Evolutionary conservation across 805 yeast species (phyloP).

Genomic region (Kluyveromyces dobzhanskii): DNA sequence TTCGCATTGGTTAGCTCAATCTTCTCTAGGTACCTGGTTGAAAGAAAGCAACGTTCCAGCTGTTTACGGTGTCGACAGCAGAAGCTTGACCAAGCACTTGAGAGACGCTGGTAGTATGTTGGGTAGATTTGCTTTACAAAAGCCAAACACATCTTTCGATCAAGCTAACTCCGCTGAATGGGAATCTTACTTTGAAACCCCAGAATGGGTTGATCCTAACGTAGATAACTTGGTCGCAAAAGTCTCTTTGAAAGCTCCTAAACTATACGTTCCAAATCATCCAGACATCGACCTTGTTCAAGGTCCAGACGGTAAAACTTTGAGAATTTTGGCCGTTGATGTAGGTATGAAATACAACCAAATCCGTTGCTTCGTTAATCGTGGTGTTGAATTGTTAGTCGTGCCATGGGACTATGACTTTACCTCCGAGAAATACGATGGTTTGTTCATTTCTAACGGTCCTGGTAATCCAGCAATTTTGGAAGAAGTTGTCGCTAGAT

Average conservation of each 20-base stretch:
- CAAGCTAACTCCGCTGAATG: conserved; percentile 38
- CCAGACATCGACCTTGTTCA: conserved; percentile 34
- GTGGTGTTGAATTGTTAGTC: conserved; percentile 93
- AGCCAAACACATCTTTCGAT: conserved; percentile 26
- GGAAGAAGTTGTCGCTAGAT: conserved; percentile 53
- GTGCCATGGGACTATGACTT: conserved; percentile 95
- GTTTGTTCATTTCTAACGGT: conserved; percentile 94
- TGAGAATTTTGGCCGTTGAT: conserved; percentile 85
- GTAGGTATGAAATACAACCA: conserved; percentile 98
- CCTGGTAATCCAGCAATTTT: conserved; percentile 98
- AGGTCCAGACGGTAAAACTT: conserved; percentile 64
- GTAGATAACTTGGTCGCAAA: conserved; percentile 82
- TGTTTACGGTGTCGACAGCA: conserved; percentile 94
- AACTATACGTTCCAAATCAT: conserved; percentile 58
- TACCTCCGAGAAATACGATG: conserved; percentile 76
- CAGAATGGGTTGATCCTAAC: conserved; percentile 93
- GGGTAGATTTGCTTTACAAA: conserved; percentile 74
- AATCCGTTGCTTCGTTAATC: conserved; percentile 88
- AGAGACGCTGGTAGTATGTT: conserved; percentile 89
- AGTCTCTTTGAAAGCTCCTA: conserved; percentile 75
- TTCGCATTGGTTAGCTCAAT: conserved; percentile 87
- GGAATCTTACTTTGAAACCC: conserved; percentile 56
- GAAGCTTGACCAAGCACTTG: conserved; percentile 86
- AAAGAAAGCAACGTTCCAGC: conserved; percentile 91
- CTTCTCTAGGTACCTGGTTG: conserved; percentile 91